Base-by-base conservation (phyloP, 2,329 filamentous ascomycete species). In the Remersonia thermophila region DNA sequence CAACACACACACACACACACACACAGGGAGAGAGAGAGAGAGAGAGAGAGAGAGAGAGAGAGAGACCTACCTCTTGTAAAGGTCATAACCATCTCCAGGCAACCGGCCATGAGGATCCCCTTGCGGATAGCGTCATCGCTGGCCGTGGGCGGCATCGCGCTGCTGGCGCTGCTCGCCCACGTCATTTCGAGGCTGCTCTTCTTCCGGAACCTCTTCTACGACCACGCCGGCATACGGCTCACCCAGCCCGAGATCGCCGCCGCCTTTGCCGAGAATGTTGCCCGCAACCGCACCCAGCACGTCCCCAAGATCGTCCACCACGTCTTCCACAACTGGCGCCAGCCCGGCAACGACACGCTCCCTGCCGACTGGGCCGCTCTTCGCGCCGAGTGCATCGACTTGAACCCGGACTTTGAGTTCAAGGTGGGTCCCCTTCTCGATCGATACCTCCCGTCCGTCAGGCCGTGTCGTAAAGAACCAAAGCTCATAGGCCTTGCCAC, bases 391-490 rank as follows among this genome's bases (percentile, higher is more conserved):
- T 85, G 81, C 58, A 60, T 76, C 37, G 68, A 78, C 15, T 55
- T 78, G 34, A 80, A 86, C 52, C 66, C 73, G 1, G 76, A 77
- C 47, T 86, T 79, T 55, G 77, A 85, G 52, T 83, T 83, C 61
- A 83, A 70, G 62, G 75, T 80, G 55, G 17, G 65, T 53, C 23
- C 11, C 9, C 2, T 9, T 7, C 5, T 17, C 12, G 3, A 5
- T 29, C 23, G 12, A 16, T 10, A 14, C 33, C 17, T 9, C 5
- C 17, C 27, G 2, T n/a, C n/a, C n/a, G n/a, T n/a, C n/a, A n/a
- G n/a, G n/a, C n/a, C n/a, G n/a, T n/a, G n/a, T n/a, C n/a, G n/a
- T n/a, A n/a, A n/a, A n/a, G n/a, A n/a, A n/a, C n/a, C n/a, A n/a
- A n/a, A n/a, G 20, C 5, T 23, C 26, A 14, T 9, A 20, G 12